Evolutionary conservation across 139 green algal species (phyloP), one percentile per base, ranked within the genome.

Genomic region (Mesostigma viride): DNA sequence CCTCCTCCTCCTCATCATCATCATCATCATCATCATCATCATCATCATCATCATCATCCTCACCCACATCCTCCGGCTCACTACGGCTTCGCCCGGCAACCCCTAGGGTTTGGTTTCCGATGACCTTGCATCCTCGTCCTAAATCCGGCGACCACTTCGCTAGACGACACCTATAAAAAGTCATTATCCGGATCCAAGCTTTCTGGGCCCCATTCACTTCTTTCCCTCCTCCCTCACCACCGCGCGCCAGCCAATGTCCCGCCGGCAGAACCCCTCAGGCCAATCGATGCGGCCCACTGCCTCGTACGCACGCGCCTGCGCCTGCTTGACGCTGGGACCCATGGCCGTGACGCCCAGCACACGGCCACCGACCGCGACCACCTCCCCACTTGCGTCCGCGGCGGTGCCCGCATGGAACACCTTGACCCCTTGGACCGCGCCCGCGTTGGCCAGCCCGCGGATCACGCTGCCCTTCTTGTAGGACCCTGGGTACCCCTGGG

Each of bases 401-500:
- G 35, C 68, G 5, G 77, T 83, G n/a, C 75, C 75, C 31, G 78
- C 78, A 47, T 84, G 76, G 34, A 83, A 80, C 20, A 83, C 35
- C 34, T 74, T 83, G 1, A 77, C 31, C 1, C 51, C 51, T 30
- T 30, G 31, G 5, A 36, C 30, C 26, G 45, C 31, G 8, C 35
- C 73, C 14, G 67, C 69, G 8, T 32, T 65, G 14, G 91, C 84
- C 14, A 95, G 58, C 4, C 77, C 77, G 0, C 47, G 32, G 65
- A 98, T 98, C 31, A 69, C 2, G 6, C 76, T 83, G 11, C 88
- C 90, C 73, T 94, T 95, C 28, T 81, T 56, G 69, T 96, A 99
- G 4, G 46, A 48, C 5, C 90, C 93, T 1, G 93, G 93, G 82
- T 99, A 99, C 17, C 93, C 93, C 24, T 90, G 81, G 58, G 92